Base-by-base conservation (phyloP, 176 grass and related monocot species). In the Oryza australiensis region DNA sequence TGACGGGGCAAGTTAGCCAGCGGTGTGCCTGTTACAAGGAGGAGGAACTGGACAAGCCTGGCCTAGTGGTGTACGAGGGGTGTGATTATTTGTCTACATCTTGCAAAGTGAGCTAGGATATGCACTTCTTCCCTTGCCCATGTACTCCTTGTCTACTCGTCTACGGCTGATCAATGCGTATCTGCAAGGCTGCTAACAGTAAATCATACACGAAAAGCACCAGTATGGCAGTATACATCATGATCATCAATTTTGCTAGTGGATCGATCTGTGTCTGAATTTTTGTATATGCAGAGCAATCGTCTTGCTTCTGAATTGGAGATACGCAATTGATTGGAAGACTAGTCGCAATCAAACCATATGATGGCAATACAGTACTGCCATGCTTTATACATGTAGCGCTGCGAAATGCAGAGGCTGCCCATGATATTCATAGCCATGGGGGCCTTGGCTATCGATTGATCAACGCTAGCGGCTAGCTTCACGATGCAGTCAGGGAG, bases 1-100 rank as follows among this genome's bases (percentile, higher is more conserved):
- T 99, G 75, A 99, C 87, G 5, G 93, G 96, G 64, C 72, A 95
- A 85, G 89, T 95, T 29, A 95, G 85, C 85, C 96, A 95, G 62
- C 85, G 91, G 27, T 99, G 96, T 53, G 93, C 90, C 15, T 99
- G 93, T 75, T 88, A 91, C 76, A 90, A 85, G 75, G 85, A 95
- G 83, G 89, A 81, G 45, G 96, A 91, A 73, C 93, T 99, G 45
- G 74, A 71, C 7, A 82, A 83, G 40, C 35, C 91, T 3, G 93
- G 93, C 43, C 84, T 94, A 26, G 87, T 88, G 73, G 73, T 85
- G 79, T 94, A 95, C 75, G 63, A 92, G 73, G 93, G 83, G 45
- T 99, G 96, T 57, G 91, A 87, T 49, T 79, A 85, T 73, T 51
- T 92, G 59, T 90, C 96, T 40, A 80, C 49, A 42, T 87, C 89